Base-by-base conservation (phyloP, 164 flowering plant species). In the Nymphaea colorata region DNA sequence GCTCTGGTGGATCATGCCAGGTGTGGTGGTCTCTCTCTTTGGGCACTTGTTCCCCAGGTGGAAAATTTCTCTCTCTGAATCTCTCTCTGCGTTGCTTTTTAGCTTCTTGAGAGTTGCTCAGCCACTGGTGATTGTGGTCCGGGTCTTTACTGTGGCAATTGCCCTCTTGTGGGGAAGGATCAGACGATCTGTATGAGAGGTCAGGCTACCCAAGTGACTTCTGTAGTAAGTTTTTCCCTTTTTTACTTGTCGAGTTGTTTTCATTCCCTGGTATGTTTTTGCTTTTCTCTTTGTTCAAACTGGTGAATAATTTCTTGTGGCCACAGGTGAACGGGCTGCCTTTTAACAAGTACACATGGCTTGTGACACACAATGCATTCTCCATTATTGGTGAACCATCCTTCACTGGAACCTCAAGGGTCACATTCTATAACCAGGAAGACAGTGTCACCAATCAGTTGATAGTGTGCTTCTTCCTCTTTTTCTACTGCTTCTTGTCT, bases 271-370 rank as follows among this genome's bases (percentile, higher is more conserved):
- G 55, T 4, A 12, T 47, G 55, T 47, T 47, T 47, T 47, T 47
- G 10, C 36, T 61, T 61, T 11, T 61, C n/a, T 64, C 16, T 2
- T 45, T 5, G 62, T 4, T 10, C 36, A 16, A n/a, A 4, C 44
- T 57, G 6, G 15, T 53, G 4, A 12, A 53, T 41, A 64, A 68
- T 51, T 12, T 14, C 61, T 17, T 65, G 61, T 44, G 17, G 68
- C 44, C 53, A 69, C 72, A 94, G 99, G 70, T 88, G 61, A 77
- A 75, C 71, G 96, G 93, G 44, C 77, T 91, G 81, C 95, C 99
- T 44, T 94, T 94, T 79, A 91, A 91, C 81, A 91, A 88, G 84
- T 94, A 91, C 80, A 47, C 98, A 55, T 94, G 98, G 98, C 72
- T 94, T 65, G 83, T 91, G 65, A 94, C 99, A 44, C 99, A 94